Evolutionary conservation across 1,139 yeast genomes (phyloP).

Genomic region (Suhomyces bokatorum): DNA sequence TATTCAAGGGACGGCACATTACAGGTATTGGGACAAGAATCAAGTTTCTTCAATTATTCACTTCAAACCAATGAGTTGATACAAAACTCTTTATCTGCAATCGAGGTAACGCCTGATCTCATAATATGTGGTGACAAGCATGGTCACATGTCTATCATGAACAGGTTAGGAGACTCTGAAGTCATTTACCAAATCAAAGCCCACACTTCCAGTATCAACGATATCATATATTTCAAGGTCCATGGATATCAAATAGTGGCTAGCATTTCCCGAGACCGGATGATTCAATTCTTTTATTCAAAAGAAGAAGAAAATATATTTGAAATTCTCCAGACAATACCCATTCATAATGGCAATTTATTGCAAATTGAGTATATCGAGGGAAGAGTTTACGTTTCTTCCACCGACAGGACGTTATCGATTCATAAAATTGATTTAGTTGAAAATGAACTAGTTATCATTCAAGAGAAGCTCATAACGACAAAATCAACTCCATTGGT

Average conservation of each 20-base stretch:
- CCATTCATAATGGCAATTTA: conserved; percentile 58
- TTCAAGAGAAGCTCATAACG: conserved; percentile 48
- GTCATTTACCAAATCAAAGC: conserved; percentile 35
- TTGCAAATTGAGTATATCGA: conserved; percentile 34
- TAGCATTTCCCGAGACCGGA: conserved; percentile 60
- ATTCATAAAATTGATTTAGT: conserved; percentile 43
- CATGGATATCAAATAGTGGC: conserved; percentile 30
- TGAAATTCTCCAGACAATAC: conserved; percentile 57
- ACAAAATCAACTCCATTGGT: conserved; percentile 51
- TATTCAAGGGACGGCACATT: conserved; percentile 46
- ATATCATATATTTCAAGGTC: conserved; percentile 33
- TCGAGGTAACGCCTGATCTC: conserved; percentile 25
- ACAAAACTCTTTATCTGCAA: conserved; percentile 28
- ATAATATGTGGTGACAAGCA: conserved; percentile 48
- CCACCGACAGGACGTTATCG: conserved; percentile 59
- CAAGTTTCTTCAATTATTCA: conserved; percentile 13
- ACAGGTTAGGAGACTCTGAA: conserved; percentile 11
- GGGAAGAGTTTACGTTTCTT: conserved; percentile 48
- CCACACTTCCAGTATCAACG: conserved; percentile 52
- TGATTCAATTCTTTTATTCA: conserved; percentile 53
- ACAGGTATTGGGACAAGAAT: conserved; percentile 23
- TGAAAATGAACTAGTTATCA: conserved; percentile 20
- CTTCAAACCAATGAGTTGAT: conserved; percentile 32
- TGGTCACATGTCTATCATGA: conserved; percentile 39
- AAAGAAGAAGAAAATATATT: conserved; percentile 27